phyloP scores from a whole-genome alignment of 1,284 basidiomycete species.

The Xanthoconium separans region DNA sequence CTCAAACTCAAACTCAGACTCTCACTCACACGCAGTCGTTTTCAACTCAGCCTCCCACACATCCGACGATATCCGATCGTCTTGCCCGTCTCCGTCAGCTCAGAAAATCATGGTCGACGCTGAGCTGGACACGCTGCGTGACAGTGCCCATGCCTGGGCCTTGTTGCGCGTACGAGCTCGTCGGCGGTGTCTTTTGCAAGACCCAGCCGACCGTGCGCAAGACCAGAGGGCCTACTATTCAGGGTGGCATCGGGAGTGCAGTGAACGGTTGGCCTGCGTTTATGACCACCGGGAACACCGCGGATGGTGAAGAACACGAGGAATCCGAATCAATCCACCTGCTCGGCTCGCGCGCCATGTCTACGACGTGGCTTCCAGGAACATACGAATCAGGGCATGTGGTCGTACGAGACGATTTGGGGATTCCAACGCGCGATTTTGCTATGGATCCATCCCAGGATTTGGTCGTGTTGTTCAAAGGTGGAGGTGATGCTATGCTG shows the following conservation, averaged over 20 bases:
- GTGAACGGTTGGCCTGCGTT: neutral
- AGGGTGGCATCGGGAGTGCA: neutral
- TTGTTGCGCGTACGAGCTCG: conserved; percentile 57
- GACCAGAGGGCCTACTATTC: neutral
- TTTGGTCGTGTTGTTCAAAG: conserved; percentile 48
- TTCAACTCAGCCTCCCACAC: neutral
- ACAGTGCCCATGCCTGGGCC: conserved; percentile 37
- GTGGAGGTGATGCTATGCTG: conserved; percentile 19
- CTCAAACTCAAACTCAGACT: no score
- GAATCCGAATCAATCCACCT: neutral
- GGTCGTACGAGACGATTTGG: conserved; percentile 39
- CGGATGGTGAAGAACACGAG: neutral
- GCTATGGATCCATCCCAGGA: conserved; percentile 66
- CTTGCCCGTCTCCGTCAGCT: conserved; percentile 39
- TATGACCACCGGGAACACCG: neutral
- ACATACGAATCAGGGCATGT: conserved; percentile 4
- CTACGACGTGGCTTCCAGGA: conserved; percentile 40
- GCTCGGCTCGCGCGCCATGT: conserved; percentile 34
- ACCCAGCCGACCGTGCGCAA: conserved; percentile 17
- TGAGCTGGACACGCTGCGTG: conserved; percentile 36
- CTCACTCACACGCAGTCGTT: neutral
- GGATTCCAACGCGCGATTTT: conserved; percentile 50
- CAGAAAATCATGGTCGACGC: conserved; percentile 41
- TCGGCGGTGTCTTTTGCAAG: conserved; percentile 54
- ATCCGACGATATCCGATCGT: conserved; percentile 35